Conservation (phyloP, 768 basidiomycete species). For the Guyanaporus albipodus region DNA sequence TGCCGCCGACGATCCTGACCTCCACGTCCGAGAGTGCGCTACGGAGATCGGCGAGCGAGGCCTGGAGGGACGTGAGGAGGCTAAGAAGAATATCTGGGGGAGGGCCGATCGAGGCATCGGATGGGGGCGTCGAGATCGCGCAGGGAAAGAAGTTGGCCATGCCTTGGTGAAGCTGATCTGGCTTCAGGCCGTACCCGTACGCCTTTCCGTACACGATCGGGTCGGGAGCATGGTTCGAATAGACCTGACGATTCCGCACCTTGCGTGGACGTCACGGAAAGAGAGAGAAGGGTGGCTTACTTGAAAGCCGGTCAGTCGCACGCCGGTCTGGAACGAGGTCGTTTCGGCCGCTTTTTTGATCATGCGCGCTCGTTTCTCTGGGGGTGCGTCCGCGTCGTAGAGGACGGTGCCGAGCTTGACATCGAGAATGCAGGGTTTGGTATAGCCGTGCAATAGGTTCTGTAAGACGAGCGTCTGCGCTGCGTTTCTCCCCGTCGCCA, state of each 20-base stretch:
- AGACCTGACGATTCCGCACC: constrained; percentile 48
- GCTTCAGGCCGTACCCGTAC: constrained; percentile 75
- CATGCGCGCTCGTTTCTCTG: constrained; percentile 81
- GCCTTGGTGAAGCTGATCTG: constrained; percentile 68
- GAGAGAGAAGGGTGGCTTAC: constrained; percentile 39
- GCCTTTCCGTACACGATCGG: constrained; percentile 63
- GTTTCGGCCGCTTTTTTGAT: constrained; percentile 60
- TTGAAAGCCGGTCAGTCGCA: constrained; percentile 88
- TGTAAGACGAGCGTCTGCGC: constrained; percentile 78
- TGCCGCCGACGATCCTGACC: constrained; percentile 78
- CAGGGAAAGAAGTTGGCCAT: constrained; percentile 77
- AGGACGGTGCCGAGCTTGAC: constrained; percentile 90
- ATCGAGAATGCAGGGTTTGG: constrained; percentile 84
- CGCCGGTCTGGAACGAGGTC: constrained; percentile 71
- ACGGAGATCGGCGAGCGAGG: constrained; percentile 50
- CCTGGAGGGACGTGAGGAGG: constrained; percentile 53
- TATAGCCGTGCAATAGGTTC: constrained; percentile 72
- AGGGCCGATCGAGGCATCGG: constrained; percentile 43
- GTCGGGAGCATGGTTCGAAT: constrained; percentile 53
- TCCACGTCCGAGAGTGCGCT: constrained; percentile 50
- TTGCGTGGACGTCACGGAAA: neutral
- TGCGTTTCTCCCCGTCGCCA: neutral
- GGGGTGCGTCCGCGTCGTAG: constrained; percentile 62
- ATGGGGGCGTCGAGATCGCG: constrained; percentile 14
- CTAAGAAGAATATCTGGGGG: constrained; percentile 50